These are phyloP conservation scores for Tricladium varicosporioides DNA, from an alignment of 2,329 filamentous ascomycete genomes.

Conservation along the genomic window DNA sequence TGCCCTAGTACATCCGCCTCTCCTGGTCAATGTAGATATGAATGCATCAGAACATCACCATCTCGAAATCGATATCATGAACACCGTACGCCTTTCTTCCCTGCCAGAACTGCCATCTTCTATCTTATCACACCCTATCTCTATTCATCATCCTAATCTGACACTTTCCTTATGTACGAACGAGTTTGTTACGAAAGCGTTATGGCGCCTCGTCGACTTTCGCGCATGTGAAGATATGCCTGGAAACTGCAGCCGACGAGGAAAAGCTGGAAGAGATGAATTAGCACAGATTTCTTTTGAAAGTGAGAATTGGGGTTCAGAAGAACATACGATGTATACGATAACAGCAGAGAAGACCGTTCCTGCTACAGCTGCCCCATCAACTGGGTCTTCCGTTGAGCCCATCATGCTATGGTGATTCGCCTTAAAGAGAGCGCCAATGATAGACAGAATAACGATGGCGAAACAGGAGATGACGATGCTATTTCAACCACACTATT, in stretches of 20 bases:
- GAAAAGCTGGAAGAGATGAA: constrained; percentile 62
- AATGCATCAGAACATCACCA: too few relatives aligned
- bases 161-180: background rate
- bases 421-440: constrained; percentile 71
- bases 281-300: constrained; percentile 1
- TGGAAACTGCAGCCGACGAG: constrained; percentile 89
- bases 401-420: constrained; percentile 85
- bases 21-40: too few relatives aligned
- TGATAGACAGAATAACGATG: constrained; percentile 61
- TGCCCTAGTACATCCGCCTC: too few relatives aligned
- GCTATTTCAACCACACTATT: constrained; percentile 48
- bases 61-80: too few relatives aligned
- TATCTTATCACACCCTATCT: too few relatives aligned
- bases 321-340: constrained; percentile 75
- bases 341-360: constrained; percentile 87
- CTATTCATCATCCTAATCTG: too few relatives aligned
- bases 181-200: constrained; percentile 49
- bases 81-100: too few relatives aligned
- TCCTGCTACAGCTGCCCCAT: constrained; percentile 75
- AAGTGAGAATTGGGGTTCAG: background rate
- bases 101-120: too few relatives aligned
- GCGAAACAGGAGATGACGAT: constrained; percentile 67
- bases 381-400: constrained; percentile 62
- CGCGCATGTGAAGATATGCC: constrained; percentile 79
- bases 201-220: constrained; percentile 81